Conservation (phyloP, 129 eudicot genomes). For the Flaveria sonorensis region DNA sequence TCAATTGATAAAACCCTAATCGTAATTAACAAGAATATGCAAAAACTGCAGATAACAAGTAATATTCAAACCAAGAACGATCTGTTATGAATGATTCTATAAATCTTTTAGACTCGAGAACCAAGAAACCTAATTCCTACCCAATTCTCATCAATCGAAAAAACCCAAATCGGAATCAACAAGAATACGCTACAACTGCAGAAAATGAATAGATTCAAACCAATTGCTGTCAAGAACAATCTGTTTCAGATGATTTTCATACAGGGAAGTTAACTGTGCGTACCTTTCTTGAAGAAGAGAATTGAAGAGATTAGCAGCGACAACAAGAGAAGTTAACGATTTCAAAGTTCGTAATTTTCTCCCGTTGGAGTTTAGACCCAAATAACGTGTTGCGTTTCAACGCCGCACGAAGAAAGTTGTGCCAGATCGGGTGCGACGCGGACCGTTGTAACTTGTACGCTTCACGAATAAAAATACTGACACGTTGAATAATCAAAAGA, state of each 20-base stretch:
- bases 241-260: background rate
- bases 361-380: background rate
- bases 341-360: background rate
- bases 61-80: too few species aligned
- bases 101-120: background rate
- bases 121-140: background rate
- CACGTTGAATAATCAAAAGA: too few species aligned
- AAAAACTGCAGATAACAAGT: too few species aligned
- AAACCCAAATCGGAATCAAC: background rate
- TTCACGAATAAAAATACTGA: too few species aligned
- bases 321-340: background rate
- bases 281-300: conserved; percentile 12
- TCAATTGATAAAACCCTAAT: too few species aligned
- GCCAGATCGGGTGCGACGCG: background rate
- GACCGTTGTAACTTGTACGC: background rate
- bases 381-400: conserved; percentile 32
- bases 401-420: conserved; percentile 12
- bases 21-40: too few species aligned
- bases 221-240: background rate
- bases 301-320: background rate
- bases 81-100: too few species aligned
- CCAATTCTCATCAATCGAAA: background rate
- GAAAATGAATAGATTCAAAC: conserved; percentile 1
- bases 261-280: background rate
- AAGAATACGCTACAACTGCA: background rate